phyloP scores from a whole-genome alignment of 768 basidiomycete genomes.

The Clitopilus hobsonii region DNA sequence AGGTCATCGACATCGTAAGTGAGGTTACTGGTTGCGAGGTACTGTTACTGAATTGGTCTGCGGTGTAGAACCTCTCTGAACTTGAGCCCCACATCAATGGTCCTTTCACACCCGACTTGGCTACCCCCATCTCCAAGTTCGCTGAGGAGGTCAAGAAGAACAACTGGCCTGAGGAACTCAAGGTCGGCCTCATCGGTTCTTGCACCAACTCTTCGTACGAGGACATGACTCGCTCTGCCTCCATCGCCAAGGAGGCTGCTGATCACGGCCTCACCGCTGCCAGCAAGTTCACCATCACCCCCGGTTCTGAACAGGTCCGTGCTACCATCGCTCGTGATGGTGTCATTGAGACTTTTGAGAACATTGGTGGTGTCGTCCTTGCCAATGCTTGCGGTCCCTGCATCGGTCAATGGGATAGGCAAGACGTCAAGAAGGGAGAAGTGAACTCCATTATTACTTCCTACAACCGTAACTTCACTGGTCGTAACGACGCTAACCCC shows the following conservation, averaged over 20 bases:
- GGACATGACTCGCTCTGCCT: slow-evolving; percentile 97
- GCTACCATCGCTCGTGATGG: slow-evolving; percentile 98
- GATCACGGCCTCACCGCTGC: slow-evolving; percentile 83
- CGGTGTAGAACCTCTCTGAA: slow-evolving; percentile 78
- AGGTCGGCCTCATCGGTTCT: slow-evolving; percentile 96
- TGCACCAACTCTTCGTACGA: slow-evolving; percentile 99
- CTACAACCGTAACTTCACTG: slow-evolving; percentile 99
- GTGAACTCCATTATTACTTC: slow-evolving; percentile 98
- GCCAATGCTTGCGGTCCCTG: slow-evolving; percentile 99
- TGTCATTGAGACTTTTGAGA: slow-evolving; percentile 82
- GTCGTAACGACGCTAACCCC: slow-evolving; percentile 98
- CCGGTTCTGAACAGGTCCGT: slow-evolving; percentile 96
- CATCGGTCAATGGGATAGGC: slow-evolving; percentile 98
- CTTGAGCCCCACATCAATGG: slow-evolving; percentile 99
- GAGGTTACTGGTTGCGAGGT: neutral
- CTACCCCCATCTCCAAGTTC: slow-evolving; percentile 97
- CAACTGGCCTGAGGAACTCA: slow-evolving; percentile 94
- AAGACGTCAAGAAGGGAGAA: slow-evolving; percentile 95
- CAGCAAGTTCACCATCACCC: slow-evolving; percentile 97
- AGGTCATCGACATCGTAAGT: slow-evolving; percentile 85
- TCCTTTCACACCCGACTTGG: slow-evolving; percentile 99
- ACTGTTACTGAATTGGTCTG: slow-evolving; percentile 6
- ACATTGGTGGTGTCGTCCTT: slow-evolving; percentile 86
- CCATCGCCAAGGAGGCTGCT: slow-evolving; percentile 86
- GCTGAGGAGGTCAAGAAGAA: slow-evolving; percentile 89